These are phyloP conservation scores for Botrytis hyacinthi DNA, from an alignment of 2,329 filamentous ascomycete species.

Conservation along the genomic window DNA sequence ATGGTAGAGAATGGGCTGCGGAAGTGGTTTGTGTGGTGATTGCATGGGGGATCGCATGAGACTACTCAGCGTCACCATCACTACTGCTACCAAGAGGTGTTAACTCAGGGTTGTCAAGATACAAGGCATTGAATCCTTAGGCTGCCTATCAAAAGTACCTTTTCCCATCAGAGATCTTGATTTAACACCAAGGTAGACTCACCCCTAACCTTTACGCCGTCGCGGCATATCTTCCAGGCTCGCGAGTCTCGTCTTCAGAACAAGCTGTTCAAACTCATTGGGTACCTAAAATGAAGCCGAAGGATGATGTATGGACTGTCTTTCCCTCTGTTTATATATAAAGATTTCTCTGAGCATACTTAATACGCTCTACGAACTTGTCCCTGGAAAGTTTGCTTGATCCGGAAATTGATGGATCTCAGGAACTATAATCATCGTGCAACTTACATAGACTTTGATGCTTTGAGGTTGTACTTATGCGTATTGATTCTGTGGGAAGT, in stretches of 20 bases:
- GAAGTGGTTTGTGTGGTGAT: not conserved
- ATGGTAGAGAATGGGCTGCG: not conserved
- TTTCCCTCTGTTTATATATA: not conserved
- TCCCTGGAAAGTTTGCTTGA: not conserved
- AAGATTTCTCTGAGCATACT: not conserved
- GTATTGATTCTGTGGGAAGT: not conserved
- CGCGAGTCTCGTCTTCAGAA: not conserved
- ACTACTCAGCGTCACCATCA: not conserved
- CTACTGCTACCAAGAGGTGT: not conserved
- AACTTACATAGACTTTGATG: not conserved
- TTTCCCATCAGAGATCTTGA: not conserved
- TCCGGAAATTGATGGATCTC: not conserved
- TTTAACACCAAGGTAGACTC: not conserved
- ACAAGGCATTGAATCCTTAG: not conserved
- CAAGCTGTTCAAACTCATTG: not conserved
- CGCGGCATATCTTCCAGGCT: too few species aligned
- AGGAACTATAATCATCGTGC: not conserved
- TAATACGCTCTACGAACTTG: not conserved
- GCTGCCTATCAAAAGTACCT: not conserved
- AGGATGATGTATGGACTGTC: not conserved
- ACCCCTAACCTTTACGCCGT: not conserved
- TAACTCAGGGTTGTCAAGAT: not conserved
- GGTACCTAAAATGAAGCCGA: not conserved
- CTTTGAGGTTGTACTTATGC: not conserved
- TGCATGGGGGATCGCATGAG: not conserved